Evolutionary conservation across 805 yeast genomes (phyloP).

Genomic region (Starmera caribaea): DNA sequence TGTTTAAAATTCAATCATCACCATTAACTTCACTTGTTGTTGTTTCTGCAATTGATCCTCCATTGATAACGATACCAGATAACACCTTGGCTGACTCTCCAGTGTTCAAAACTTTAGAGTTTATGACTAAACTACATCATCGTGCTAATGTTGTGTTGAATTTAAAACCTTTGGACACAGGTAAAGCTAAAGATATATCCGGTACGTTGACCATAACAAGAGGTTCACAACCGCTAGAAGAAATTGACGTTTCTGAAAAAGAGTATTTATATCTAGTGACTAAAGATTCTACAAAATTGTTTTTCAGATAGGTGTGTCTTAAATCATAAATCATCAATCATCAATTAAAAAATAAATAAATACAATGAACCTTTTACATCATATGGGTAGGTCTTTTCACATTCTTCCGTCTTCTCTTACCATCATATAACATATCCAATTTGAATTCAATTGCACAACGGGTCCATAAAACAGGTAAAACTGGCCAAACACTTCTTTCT

Average conservation of each 20-base stretch:
- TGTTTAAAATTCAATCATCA: constrained; percentile 21
- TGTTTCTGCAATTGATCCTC: constrained; percentile 31
- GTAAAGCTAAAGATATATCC: constrained; percentile 74
- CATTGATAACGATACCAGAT: constrained; percentile 21
- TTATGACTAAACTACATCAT: constrained; percentile 38
- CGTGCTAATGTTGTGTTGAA: constrained; percentile 43
- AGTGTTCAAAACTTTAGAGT: constrained; percentile 34
- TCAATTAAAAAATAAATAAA: background rate
- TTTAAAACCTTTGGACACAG: constrained; percentile 63
- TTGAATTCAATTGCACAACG: constrained; percentile 87
- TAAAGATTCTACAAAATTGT: constrained; percentile 39
- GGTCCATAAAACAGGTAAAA: constrained; percentile 73
- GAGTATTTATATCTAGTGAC: constrained; percentile 53
- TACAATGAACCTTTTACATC: no score
- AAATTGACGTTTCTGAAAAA: constrained; percentile 35
- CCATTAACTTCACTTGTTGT: constrained; percentile 26
- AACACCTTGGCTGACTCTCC: constrained; percentile 20
- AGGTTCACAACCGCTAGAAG: constrained; percentile 29
- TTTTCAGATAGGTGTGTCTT: constrained; percentile 25
- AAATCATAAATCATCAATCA: background rate
- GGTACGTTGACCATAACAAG: constrained; percentile 54
- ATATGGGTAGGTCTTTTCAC: background rate
- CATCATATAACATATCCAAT: constrained; percentile 58
- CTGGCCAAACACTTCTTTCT: constrained; percentile 89
- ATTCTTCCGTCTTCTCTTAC: constrained; percentile 18